Conservation (phyloP, 768 basidiomycete genomes). For the Amanita thiersii region DNA sequence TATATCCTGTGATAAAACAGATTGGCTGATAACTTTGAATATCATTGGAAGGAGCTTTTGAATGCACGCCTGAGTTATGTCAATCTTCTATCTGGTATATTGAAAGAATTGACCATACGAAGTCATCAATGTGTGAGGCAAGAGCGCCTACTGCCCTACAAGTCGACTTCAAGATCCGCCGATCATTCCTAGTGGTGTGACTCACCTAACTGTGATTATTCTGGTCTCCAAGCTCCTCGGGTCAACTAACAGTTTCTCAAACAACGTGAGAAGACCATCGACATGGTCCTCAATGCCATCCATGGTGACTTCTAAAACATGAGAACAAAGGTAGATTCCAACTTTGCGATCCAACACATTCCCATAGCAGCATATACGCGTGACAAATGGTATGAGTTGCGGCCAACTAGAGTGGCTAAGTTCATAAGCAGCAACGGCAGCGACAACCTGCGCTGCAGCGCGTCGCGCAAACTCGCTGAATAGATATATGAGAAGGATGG, state of each 20-base stretch:
- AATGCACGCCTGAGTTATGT: constrained; percentile 61
- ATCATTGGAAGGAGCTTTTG: constrained; percentile 82
- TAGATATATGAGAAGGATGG: constrained; percentile 12
- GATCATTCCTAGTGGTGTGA: neutral
- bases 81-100: constrained; percentile 1
- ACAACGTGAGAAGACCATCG: constrained; percentile 70
- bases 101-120: constrained; percentile 42
- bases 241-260: constrained; percentile 65
- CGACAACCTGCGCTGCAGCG: constrained; percentile 85
- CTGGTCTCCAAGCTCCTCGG: constrained; percentile 85
- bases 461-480: constrained; percentile 84
- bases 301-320: constrained; percentile 86
- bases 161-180: constrained; percentile 8
- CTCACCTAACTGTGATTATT: constrained; percentile 78
- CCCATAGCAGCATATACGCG: constrained; percentile 63
- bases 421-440: constrained; percentile 88
- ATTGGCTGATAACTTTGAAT: constrained; percentile 82
- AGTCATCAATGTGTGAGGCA: constrained; percentile 86
- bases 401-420: constrained; percentile 76
- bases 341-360: constrained; percentile 80
- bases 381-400: constrained; percentile 80
- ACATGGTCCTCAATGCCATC: constrained; percentile 81
- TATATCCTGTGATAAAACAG: constrained; percentile 73
- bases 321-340: constrained; percentile 82
- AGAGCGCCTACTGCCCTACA: constrained; percentile 78